Base-by-base conservation (phyloP, 805 yeast genomes). In the Candida succiphila region DNA sequence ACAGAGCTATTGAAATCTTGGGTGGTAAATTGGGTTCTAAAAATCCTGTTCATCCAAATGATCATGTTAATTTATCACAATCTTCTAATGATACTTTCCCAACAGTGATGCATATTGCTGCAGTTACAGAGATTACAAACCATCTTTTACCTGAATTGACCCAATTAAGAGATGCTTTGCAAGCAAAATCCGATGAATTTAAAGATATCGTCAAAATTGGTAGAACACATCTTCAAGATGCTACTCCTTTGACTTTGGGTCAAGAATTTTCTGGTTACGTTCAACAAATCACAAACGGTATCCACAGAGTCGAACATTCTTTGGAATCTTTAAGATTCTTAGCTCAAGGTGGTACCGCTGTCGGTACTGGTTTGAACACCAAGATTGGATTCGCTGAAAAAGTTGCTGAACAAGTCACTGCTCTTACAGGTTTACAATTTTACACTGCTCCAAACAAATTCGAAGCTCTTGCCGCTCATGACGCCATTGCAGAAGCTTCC, bases 301-400 rank as follows among this genome's bases (percentile, higher is more conserved):
- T 92, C 46, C 80, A 65, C 46, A 76, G 98, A 60, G 81, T 92
- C 40, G 85, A 86, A 66, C 64, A 65, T 42, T 60, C 80, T 33
- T 72, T 92, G 45, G 84, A 84, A 46, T 76, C 77, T 61, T 70
- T 92, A 57, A 71, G 78, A 51, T 75, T 58, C 58, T 74, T 92
- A 48, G 98, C 98, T 31, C 98, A 92, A 70, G 98, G 98, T 68
- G 98, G 98, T 67, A 92, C 98, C 42, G 98, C 98, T 41, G 98
- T 92, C 36, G 98, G 98, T 51, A 92, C 98, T 36, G 98, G 98
- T 45, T 74, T 92, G 51, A 92, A 92, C 77, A 89, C 97, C 63
- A 79, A 64, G 58, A 73, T 75, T 55, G 97, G 97, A 18, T 92
- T 82, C 58, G 94, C 86, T 50, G 78, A 67, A 49, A 77, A 81